Base-by-base conservation (phyloP, 371 early-diverging fungal genomes). In the Rhizopus arrhizus region DNA sequence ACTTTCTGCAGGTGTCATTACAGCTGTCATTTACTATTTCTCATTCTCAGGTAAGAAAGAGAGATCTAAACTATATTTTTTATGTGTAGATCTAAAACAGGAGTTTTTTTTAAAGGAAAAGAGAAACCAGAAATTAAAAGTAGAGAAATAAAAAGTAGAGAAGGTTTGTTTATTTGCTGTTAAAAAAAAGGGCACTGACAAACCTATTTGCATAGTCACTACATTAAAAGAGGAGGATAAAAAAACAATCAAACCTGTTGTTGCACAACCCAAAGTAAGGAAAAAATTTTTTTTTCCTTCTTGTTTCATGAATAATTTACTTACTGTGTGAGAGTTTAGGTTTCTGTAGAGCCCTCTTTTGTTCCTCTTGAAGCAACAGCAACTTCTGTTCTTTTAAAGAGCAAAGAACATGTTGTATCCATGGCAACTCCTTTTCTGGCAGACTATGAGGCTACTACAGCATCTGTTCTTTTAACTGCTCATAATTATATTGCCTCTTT, bases 371-470 rank as follows among this genome's bases (percentile, higher is more conserved):
- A 55, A 31, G 45, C 12, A 42, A 15, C 43, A 32, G 40, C 56
- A 42, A 29, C 33, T 55, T 55, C 42, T 54, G 10, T 31, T 38
- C 29, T 40, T 53, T 53, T 53, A 22, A 31, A 41, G 38, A 40
- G 43, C 12, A 15, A 48, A 10, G 31, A 48, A 29, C 28, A 48
- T 29, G 8, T 12, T 48, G 29, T 15, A 8, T 48, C 22, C 8
- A 8, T 47, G 29, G 2, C 31, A 16, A 8, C 22, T 2, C 43
- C 50, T 11, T 33, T 41, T 33, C 40, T 58, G 10, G 59, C 59
- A 15, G 38, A 28, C 22, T 58, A 36, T 46, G 46, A 60, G 3
- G 60, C 53, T 4, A 22, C 53, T 6, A 53, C 52, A 22, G 60
- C 60, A 41, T 32, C 53, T 2, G 9, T 15, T 35, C n/a, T 46